Percentiles rank a stretch among this genome's conserved stretches.
Conservation (phyloP, 2,329 filamentous ascomycete species). For the Xylariaceae sp. region DNA sequence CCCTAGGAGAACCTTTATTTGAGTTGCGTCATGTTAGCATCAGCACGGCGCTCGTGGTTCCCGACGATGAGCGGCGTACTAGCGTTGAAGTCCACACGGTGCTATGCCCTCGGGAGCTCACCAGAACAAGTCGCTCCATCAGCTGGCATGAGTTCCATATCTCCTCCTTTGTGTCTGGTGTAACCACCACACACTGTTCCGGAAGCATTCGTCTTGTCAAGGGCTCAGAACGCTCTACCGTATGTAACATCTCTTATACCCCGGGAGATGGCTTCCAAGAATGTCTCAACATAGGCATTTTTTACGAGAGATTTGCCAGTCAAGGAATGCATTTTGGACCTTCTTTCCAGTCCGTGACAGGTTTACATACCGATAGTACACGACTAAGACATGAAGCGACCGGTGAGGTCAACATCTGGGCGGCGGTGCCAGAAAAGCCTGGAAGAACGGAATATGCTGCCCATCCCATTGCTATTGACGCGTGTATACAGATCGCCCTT, state of each 20-base stretch:
- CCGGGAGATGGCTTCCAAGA: too few species aligned
- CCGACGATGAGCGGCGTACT: not conserved
- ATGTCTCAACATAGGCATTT: not conserved
- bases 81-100: constrained; percentile 10
- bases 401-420: too few species aligned
- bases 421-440: too few species aligned
- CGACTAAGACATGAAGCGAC: too few species aligned
- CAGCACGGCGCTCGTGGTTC: not conserved
- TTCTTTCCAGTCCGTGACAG: not conserved
- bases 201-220: constrained; percentile 9
- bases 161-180: constrained; percentile 9
- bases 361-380: not conserved
- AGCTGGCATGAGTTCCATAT: constrained; percentile 20
- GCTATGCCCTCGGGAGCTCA: constrained; percentile 6
- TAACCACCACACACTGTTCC: constrained; percentile 11
- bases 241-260: not conserved
- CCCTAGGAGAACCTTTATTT: not conserved
- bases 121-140: not conserved
- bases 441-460: too few species aligned
- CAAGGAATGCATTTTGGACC: not conserved
- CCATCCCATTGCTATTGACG: not conserved
- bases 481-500: not conserved
- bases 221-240: not conserved
- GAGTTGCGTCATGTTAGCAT: constrained; percentile 4
- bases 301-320: not conserved